A percentile compares a stretch with the other conserved stretches of the same genome.
Evolutionary conservation across 2,329 filamentous ascomycete genomes (phyloP).

Genomic region (Teratosphaeriaceae sp.): DNA sequence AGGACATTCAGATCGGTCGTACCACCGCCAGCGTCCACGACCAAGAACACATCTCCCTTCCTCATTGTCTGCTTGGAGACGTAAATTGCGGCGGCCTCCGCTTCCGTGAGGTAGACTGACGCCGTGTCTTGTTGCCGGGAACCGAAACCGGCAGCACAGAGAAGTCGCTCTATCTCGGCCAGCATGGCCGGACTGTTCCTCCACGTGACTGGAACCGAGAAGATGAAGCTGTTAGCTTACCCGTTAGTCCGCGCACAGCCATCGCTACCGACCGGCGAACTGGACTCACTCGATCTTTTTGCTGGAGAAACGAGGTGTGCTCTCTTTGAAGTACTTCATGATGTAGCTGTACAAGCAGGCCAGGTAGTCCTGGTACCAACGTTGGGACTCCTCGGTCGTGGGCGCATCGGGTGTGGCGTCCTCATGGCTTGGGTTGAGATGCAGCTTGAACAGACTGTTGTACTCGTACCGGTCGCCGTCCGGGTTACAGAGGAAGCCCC

Average conservation of each 20-base stretch:
- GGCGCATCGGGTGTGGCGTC: not conserved
- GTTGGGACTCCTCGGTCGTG: constrained; percentile 1
- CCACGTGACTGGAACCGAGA: constrained; percentile 17
- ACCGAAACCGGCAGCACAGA: constrained; percentile 9
- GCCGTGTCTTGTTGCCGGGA: constrained; percentile 3
- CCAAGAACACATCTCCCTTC: constrained; percentile 14
- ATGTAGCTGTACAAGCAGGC: constrained; percentile 8
- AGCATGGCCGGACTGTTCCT: constrained; percentile 12
- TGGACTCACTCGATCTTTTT: constrained; percentile 14
- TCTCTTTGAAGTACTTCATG: constrained; percentile 6
- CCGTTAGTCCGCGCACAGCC: too few relatives aligned
- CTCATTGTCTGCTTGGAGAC: constrained; percentile 10
- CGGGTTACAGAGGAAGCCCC: constrained; percentile 16
- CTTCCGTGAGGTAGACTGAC: constrained; percentile 13
- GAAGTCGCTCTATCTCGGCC: constrained; percentile 11
- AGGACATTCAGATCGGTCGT: constrained; percentile 16
- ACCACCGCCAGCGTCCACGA: constrained; percentile 17
- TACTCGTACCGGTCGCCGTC: constrained; percentile 8
- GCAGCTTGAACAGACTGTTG: constrained; percentile 17
- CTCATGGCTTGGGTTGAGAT: constrained; percentile 14
- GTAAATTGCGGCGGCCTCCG: constrained; percentile 16
- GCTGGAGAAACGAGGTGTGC: constrained; percentile 3
- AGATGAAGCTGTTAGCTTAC: too few relatives aligned
- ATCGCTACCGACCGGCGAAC: too few relatives aligned
- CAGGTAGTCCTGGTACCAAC: constrained; percentile 14